A percentile compares a stretch with the other conserved stretches of the same genome.
These are phyloP conservation scores for Pseudogymnoascus sp. DNA, from an alignment of 2,329 filamentous ascomycete genomes.

Conservation along the genomic window DNA sequence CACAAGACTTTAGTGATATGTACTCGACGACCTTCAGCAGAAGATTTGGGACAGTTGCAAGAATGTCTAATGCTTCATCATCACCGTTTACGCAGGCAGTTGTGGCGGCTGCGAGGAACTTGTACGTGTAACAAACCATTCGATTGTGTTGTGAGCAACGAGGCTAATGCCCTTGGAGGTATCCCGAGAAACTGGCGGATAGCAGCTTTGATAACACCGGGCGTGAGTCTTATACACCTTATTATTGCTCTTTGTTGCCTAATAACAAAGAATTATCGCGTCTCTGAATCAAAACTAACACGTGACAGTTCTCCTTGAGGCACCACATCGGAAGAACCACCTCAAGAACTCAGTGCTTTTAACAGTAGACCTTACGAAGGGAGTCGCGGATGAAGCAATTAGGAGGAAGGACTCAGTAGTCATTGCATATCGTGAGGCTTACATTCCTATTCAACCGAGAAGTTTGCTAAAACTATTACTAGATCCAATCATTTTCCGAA, in stretches of 20 bases:
- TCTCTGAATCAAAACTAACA: slow-evolving; percentile 8
- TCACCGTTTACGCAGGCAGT: slow-evolving; percentile 54
- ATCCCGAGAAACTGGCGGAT: slow-evolving; percentile 82
- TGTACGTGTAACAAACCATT: slow-evolving; percentile 45
- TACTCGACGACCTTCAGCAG: slow-evolving; percentile 1
- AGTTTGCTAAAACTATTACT: slow-evolving; percentile 12
- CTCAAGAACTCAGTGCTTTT: slow-evolving; percentile 63
- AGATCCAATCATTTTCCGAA: slow-evolving; percentile 96
- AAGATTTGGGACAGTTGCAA: slow-evolving; percentile 10
- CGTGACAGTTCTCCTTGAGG: slow-evolving; percentile 54
- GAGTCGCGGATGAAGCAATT: slow-evolving; percentile 86
- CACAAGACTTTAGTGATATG: not conserved
- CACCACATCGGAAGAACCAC: slow-evolving; percentile 49
- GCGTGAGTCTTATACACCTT: slow-evolving; percentile 29
- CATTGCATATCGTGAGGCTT: slow-evolving; percentile 70
- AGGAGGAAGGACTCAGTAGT: slow-evolving; percentile 65
- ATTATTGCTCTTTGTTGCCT: not conserved
- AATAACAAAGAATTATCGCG: not conserved
- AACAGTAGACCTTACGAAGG: slow-evolving; percentile 83
- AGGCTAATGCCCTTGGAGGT: slow-evolving; percentile 43
- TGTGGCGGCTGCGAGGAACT: slow-evolving; percentile 66
- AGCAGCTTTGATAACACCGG: slow-evolving; percentile 96
- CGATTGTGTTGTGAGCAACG: not conserved
- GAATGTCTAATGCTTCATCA: slow-evolving; percentile 18
- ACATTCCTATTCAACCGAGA: not conserved